Evolutionary conservation across 306 rosid genomes (phyloP), one percentile per base, ranked within the genome.

Genomic region (Quercus engelmannii): DNA sequence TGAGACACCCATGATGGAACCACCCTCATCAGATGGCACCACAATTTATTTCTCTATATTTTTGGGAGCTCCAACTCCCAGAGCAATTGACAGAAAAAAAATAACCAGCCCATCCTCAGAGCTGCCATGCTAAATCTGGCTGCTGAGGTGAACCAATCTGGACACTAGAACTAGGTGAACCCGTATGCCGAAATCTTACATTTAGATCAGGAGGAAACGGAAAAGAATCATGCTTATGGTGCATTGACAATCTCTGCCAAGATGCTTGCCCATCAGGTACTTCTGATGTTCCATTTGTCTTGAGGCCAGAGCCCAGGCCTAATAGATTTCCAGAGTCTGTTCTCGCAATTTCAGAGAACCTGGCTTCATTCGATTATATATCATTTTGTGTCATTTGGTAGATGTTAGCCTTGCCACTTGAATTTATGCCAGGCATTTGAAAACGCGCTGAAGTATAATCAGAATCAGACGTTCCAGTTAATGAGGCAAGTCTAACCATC

Each of bases 71-170:
- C 69, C 69, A 73, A 73, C 26, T 28, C 78, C 73, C 63, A 75
- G 19, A 43, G 71, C 28, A 33, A 62, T 56, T 51, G 35, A 15
- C 38, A 62, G 68, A 77, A 69, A 49, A 56, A 12, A 77, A 76
- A 72, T 17, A 72, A 8, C 19, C 71, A 71, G 18, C 78, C 63
- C 57, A 74, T 75, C 79, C 56, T 91, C 91, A 91, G 3, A 94
- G 98, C 86, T 92, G 96, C 87, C 88, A 84, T 15, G 93, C 93
- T 76, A 94, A 90, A 88, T 94, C 93, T 19, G 98, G 96, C 77
- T 81, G 97, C 85, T 78, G 83, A 76, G 78, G 91, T 33, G 88
- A 74, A 69, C 87, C 84, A 33, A 86, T 78, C 78, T 87, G 90
- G 86, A 75, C 85, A 33, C 69, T 75, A 63, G 96, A 87, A 85